Conservation (phyloP, 2,329 filamentous ascomycete species). For the Beauveria asiatica region DNA sequence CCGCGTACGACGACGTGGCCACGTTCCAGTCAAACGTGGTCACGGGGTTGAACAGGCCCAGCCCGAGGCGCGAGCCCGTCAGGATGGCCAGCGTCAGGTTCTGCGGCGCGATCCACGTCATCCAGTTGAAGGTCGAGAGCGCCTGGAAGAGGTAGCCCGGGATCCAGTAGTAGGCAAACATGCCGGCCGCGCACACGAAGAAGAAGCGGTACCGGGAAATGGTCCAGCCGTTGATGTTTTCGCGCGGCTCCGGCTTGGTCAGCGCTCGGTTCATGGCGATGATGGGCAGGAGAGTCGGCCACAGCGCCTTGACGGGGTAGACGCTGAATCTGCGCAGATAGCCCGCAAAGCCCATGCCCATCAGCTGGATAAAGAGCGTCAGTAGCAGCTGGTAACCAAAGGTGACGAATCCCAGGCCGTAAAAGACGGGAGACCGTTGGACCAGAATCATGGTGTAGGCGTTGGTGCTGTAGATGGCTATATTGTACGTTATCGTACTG, state of each 20-base stretch:
- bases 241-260: conserved; percentile 28
- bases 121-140: conserved; percentile 43
- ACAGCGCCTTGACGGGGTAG: conserved; percentile 41
- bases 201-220: conserved; percentile 40
- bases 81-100: conserved; percentile 32
- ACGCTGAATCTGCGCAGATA: conserved; percentile 41
- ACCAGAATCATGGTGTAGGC: conserved; percentile 40
- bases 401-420: conserved; percentile 29
- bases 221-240: conserved; percentile 25
- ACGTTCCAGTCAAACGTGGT: conserved; percentile 34
- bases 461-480: conserved; percentile 36
- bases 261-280: conserved; percentile 40
- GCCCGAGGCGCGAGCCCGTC: conserved; percentile 33
- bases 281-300: conserved; percentile 41
- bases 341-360: conserved; percentile 48
- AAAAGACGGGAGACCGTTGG: conserved; percentile 36
- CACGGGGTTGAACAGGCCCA: conserved; percentile 29
- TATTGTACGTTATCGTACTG: conserved; percentile 51
- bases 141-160: conserved; percentile 41
- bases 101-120: conserved; percentile 44
- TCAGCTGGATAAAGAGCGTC: conserved; percentile 39
- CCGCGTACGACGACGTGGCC: conserved; percentile 28
- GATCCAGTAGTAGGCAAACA: conserved; percentile 47
- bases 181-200: conserved; percentile 29
- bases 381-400: conserved; percentile 40